Evolutionary conservation across 78 protist genomes (phyloP), one percentile per base, ranked within the genome.

Genomic region (Dictyostelium purpureum): DNA sequence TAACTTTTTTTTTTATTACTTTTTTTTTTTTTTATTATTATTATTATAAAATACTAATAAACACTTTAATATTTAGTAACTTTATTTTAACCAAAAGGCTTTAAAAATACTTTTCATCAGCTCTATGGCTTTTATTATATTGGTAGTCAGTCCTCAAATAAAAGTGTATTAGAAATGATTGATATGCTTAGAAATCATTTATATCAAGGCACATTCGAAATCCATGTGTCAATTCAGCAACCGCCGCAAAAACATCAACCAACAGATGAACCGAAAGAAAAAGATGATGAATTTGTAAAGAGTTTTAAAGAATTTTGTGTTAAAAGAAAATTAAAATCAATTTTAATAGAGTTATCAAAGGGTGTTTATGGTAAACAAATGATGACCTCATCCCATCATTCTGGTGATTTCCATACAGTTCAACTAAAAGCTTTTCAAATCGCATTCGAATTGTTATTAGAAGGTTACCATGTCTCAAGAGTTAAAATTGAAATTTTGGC

Each of bases 191-290:
- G 89, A 45, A 24, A 51, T 66, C 69, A 66, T 80, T 6, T 12
- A 31, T 80, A 66, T 51, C 26, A 24, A 28, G 89, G 89, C 31
- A 28, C 71, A 16, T 80, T 80, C 37, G 89, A 80, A 37, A 80
- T 80, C 12, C 89, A 80, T 33, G 71, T 80, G 21, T 61, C 89
- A n/a, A 77, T 80, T 0, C 24, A 80, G 12, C 26, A 63, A 26
- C 42, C 4, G 4, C 38, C 3, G 26, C 16, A 28, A 26, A 6
- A 57, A 26, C 5, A 26, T n/a, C 5, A 26, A 57, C 5, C 11
- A 61, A 9, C 11, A n/a, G 7, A 57, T 26, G 5, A 57, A 21
- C 6, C 14, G 6, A 57, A 57, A 19, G n/a, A 26, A 19, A 57
- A 57, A 19, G 5, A 57, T 57, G n/a, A 26, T 57, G 5, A 57